Base-by-base conservation (phyloP, 1,284 basidiomycete species). In the Ustilago lituana region DNA sequence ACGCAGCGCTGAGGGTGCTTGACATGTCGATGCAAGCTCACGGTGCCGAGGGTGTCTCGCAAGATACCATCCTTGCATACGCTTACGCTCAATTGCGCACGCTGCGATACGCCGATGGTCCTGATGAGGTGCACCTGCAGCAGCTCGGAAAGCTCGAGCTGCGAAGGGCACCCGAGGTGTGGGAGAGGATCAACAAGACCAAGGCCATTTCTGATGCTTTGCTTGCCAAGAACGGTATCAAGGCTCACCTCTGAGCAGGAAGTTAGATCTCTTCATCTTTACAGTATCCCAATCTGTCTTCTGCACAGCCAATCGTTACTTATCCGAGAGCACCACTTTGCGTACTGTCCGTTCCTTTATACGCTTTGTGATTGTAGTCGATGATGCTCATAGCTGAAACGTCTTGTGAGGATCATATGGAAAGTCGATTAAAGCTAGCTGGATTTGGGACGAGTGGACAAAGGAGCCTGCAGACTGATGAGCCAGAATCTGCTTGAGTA, bases 11-110 rank as follows among this genome's bases (percentile, higher is more conserved):
- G 50, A 85, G 86, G 27, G 90, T 98, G 54, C 87, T 98, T 50
- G 96, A 98, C 84, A 89, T 93, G 33, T 91, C 93, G 1, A 98
- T 98, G 67, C 95, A 98, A 85, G 86, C 74, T 5, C 72, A 92
- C 80, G 95, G 95, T 55, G 95, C 93, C 22, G 95, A 97, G 84
- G 95, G 95, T 58, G 85, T 98, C 52, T 92, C 87, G 46, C 93
- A 96, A 83, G 95, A 98, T 78, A 89, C 90, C 43, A 87, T 88
- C 24, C 87, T 98, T 31, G 93, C 95, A 0, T 81, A 84, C 48
- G 86, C 87, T 65, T 98, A 89, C 85, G 91, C 92, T 26, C 87
- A 87, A 20, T 83, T 97, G 67, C 87, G 95, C 52, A 97, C 94
- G 0, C 59, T 77, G 14, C 48, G 76, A 4, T 77, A 75, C 24